Conservation (phyloP, 2,329 filamentous ascomycete genomes). For the Claviceps lovelessii region DNA sequence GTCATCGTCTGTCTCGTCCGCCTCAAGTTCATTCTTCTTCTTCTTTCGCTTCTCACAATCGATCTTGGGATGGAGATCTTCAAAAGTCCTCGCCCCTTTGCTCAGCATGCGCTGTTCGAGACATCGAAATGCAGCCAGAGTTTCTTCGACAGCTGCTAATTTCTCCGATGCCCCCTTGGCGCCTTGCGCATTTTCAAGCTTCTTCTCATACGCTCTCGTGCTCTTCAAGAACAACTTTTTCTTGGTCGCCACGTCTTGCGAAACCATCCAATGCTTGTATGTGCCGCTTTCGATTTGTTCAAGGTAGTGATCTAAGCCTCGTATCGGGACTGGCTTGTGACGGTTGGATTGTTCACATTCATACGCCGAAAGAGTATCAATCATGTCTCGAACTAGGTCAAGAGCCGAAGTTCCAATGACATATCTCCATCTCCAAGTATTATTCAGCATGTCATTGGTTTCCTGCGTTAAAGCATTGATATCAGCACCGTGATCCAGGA, state of each 20-base stretch:
- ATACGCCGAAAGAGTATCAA: slow-evolving; percentile 36
- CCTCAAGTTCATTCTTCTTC: neutral
- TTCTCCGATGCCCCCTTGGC: slow-evolving; percentile 31
- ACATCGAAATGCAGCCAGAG: slow-evolving; percentile 36
- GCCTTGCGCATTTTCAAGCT: slow-evolving; percentile 7
- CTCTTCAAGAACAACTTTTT: slow-evolving; percentile 19
- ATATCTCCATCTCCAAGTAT: slow-evolving; percentile 19
- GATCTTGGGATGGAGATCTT: slow-evolving; percentile 45
- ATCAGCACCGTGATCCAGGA: slow-evolving; percentile 52
- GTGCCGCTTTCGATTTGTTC: slow-evolving; percentile 33
- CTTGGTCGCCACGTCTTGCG: slow-evolving; percentile 21
- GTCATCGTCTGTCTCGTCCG: slow-evolving; percentile 7
- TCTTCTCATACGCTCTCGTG: slow-evolving; percentile 16
- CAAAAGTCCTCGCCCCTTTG: slow-evolving; percentile 52
- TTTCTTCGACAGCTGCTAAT: slow-evolving; percentile 34
- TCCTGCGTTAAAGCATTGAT: slow-evolving; percentile 41
- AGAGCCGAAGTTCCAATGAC: slow-evolving; percentile 36
- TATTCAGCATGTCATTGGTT: slow-evolving; percentile 22
- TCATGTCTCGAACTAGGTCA: slow-evolving; percentile 41
- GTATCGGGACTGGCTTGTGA: slow-evolving; percentile 7
- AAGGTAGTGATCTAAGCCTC: slow-evolving; percentile 39
- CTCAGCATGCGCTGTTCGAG: slow-evolving; percentile 40
- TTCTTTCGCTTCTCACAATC: slow-evolving; percentile 10
- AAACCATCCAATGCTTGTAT: slow-evolving; percentile 45
- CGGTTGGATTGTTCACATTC: slow-evolving; percentile 9